Evolutionary conservation across 2,329 filamentous ascomycete genomes (phyloP).

Genomic region (Fusarium denticulatum): DNA sequence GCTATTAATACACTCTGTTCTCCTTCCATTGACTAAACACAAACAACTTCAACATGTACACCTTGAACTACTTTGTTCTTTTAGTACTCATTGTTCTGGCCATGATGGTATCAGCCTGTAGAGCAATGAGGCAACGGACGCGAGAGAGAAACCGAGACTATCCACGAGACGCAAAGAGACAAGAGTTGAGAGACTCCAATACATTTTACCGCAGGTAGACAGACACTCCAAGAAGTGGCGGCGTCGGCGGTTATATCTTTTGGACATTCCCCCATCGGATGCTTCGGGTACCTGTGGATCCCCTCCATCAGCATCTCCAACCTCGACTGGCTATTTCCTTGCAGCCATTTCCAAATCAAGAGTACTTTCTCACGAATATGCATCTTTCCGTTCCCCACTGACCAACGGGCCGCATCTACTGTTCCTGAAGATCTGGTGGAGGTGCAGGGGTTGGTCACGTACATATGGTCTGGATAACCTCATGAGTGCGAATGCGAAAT

Average conservation of each 20-base stretch:
- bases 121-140: background rate
- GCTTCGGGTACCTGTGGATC: slow-evolving; percentile 34
- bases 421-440: slow-evolving; percentile 36
- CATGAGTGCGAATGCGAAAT: background rate
- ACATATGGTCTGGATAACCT: background rate
- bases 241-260: slow-evolving; percentile 8
- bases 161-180: slow-evolving; percentile 1
- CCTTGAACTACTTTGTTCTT: background rate
- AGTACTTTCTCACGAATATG: slow-evolving; percentile 18
- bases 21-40: background rate
- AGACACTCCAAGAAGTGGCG: background rate
- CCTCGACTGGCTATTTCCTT: slow-evolving; percentile 13
- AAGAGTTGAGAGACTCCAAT: background rate
- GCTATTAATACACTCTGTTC: background rate
- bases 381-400: slow-evolving; percentile 29
- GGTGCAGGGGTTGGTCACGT: background rate
- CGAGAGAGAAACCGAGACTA: background rate
- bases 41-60: background rate
- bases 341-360: slow-evolving; percentile 28
- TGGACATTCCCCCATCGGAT: slow-evolving; percentile 29
- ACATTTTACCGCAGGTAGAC: background rate
- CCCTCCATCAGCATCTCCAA: slow-evolving; percentile 27
- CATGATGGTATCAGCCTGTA: background rate
- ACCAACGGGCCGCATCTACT: slow-evolving; percentile 27
- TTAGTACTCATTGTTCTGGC: slow-evolving; percentile 2